These are phyloP conservation scores for Volvariella surrecta DNA, from an alignment of 1,284 basidiomycete species.

Conservation along the genomic window DNA sequence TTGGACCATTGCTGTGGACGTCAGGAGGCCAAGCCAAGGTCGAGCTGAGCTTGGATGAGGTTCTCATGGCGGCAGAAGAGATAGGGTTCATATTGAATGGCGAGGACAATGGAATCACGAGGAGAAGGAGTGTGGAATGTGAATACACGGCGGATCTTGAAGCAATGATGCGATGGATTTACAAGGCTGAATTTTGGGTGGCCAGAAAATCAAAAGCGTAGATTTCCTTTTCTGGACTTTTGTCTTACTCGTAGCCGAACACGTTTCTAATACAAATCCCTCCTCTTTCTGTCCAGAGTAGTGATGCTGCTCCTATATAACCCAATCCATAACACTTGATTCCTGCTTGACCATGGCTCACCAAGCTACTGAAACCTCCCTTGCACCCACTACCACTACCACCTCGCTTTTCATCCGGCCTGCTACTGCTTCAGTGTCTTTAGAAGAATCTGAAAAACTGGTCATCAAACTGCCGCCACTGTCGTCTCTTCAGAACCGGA, in stretches of 20 bases:
- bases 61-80: conserved; percentile 36
- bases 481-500: conserved; percentile 1
- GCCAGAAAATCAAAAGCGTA: conserved; percentile 31
- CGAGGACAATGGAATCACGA: conserved; percentile 16
- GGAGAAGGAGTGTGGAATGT: conserved; percentile 40
- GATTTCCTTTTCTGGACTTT: no score
- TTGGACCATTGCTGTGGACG: conserved; percentile 59
- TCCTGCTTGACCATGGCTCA: no score
- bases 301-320: no score
- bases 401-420: no score
- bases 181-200: conserved; percentile 59
- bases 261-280: no score
- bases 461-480: conserved; percentile 2
- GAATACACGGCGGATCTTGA: conserved; percentile 53
- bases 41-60: conserved; percentile 56
- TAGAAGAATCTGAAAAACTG: conserved; percentile 6
- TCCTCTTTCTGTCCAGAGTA: no score
- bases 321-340: no score
- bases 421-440: no score
- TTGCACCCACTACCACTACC: no score
- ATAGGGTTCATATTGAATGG: conserved; percentile 39
- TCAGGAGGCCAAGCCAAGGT: conserved; percentile 42
- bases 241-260: no score
- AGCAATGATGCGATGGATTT: conserved; percentile 63
- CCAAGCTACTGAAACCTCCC: no score